phyloP scores from a whole-genome alignment of 73 alveolate genomes.

The Blepharisma stoltei region DNA sequence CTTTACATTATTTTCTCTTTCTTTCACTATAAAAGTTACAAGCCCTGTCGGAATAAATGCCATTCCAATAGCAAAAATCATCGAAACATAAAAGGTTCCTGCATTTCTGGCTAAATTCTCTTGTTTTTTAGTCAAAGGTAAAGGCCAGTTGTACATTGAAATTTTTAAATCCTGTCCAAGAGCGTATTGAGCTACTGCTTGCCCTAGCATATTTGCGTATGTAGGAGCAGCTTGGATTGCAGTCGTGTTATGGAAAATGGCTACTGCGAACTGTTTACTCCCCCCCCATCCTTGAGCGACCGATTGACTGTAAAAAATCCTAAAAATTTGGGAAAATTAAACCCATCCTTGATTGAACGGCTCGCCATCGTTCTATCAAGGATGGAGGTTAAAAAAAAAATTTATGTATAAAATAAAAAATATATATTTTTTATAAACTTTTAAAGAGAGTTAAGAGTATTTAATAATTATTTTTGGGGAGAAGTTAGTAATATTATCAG shows the following conservation, averaged over 20 bases:
- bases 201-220: background rate
- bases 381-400: too few species aligned
- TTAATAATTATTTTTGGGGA: too few species aligned
- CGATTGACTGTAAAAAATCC: too few species aligned
- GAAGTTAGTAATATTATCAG: background rate
- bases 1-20: slow-evolving; percentile 89
- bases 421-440: too few species aligned
- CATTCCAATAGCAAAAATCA: slow-evolving; percentile 87
- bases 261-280: too few species aligned
- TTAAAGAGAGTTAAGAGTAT: too few species aligned
- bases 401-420: too few species aligned
- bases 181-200: background rate
- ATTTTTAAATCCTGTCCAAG: background rate
- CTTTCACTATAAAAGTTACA: slow-evolving; percentile 85
- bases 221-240: slow-evolving; percentile 18
- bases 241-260: slow-evolving; percentile 34
- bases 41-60: slow-evolving; percentile 91
- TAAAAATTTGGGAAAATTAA: too few species aligned
- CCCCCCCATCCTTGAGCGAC: too few species aligned
- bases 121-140: slow-evolving; percentile 29
- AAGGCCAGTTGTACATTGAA: slow-evolving; percentile 3
- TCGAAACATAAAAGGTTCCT: slow-evolving; percentile 45
- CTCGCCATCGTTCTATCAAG: too few species aligned
- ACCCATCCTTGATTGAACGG: too few species aligned
- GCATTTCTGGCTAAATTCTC: slow-evolving; percentile 10